A percentile compares a stretch with the other conserved stretches of the same genome.
phyloP scores from a whole-genome alignment of 805 yeast genomes.

The Lipomyces yamadae region DNA sequence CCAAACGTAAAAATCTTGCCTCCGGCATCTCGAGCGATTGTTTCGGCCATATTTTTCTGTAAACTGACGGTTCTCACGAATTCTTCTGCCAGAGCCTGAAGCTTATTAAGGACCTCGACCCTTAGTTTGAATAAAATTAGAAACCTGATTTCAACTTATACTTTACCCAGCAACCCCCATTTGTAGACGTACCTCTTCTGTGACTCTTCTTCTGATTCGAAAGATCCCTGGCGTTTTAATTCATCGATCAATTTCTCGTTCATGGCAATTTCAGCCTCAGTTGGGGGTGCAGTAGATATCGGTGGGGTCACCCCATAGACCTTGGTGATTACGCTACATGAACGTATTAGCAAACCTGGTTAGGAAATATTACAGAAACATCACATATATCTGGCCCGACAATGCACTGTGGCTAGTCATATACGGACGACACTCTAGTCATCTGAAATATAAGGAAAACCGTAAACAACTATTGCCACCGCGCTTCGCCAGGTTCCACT shows the following conservation, averaged over 20 bases:
- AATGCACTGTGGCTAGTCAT: not conserved
- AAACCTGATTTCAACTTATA: not conserved
- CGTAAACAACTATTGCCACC: not conserved
- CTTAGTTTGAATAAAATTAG: slow-evolving; percentile 47
- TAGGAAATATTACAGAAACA: not conserved
- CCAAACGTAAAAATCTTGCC: slow-evolving; percentile 98
- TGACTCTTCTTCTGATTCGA: slow-evolving; percentile 85
- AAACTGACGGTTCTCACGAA: slow-evolving; percentile 83
- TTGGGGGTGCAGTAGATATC: slow-evolving; percentile 82
- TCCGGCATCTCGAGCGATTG: slow-evolving; percentile 97
- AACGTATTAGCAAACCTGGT: not conserved
- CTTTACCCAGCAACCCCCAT: not conserved
- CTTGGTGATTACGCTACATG: slow-evolving; percentile 14
- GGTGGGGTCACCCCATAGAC: slow-evolving; percentile 78
- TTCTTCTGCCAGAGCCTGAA: slow-evolving; percentile 76
- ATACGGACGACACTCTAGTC: not conserved
- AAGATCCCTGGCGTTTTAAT: slow-evolving; percentile 80
- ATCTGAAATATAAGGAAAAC: not conserved
- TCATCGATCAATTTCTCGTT: slow-evolving; percentile 81
- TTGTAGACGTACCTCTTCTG: slow-evolving; percentile 51
- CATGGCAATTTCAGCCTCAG: slow-evolving; percentile 73
- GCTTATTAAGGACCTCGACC: slow-evolving; percentile 67
- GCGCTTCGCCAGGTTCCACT: not conserved
- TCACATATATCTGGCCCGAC: not conserved
- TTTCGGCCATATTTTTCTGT: slow-evolving; percentile 90